Evolutionary conservation across 306 rosid species (phyloP), one percentile per base, ranked within the genome.

Genomic region (Dicorynia guianensis): DNA sequence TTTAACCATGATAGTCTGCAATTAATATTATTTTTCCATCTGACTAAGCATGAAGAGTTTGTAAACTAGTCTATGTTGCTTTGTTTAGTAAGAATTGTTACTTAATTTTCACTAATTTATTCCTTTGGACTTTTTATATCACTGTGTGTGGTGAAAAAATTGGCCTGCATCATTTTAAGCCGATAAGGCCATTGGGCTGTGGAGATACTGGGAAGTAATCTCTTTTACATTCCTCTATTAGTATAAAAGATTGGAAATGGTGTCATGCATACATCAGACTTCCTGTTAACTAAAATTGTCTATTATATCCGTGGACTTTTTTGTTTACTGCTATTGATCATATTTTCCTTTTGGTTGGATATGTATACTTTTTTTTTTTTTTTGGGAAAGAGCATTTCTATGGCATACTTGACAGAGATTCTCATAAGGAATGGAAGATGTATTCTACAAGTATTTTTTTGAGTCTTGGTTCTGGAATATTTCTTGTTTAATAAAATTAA

Each of bases 161-260:
- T 84, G n/a, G n/a, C n/a, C n/a, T n/a, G n/a, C n/a, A n/a, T n/a
- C n/a, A n/a, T n/a, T n/a, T n/a, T n/a, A n/a, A 92, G 97, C 59
- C 85, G 91, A 76, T 94, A 63, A 91, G 87, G 60, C 96, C 96
- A 5, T 84, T 94, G 89, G 98, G 98, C 59, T 87, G 89, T 77
- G 98, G 98, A 76, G 96, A 91, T 76, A 94, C 97, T 60, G 97
- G 98, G 85, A 94, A 97, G 98, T 91, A 87, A 36, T 38, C 17
- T 36, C 52, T 67, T 43, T 14, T 60, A 14, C 40, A 67, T 35
- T 13, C 63, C 33, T 11, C n/a, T 39, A 0, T 6, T 25, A 4
- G 18, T 6, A 52, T 53, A 39, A 13, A 7, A 10, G 6, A 38
- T 72, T 48, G 63, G 30, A 46, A 64, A 48, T 15, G 50, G 19